These are phyloP conservation scores for Abrus precatorius DNA, from an alignment of 306 rosid species.

Conservation along the genomic window DNA sequence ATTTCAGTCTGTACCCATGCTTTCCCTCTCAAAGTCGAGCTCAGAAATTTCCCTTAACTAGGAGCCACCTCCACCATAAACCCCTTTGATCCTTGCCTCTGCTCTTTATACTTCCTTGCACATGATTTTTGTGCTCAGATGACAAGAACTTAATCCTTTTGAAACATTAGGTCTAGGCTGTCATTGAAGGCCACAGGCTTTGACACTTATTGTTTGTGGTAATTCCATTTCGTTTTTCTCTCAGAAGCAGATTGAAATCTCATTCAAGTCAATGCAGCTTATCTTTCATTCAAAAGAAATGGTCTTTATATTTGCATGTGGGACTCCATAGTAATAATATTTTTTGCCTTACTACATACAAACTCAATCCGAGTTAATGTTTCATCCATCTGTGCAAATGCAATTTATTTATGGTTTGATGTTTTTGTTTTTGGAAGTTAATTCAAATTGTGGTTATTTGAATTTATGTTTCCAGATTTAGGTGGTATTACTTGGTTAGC, in stretches of 20 bases:
- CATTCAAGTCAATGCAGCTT: too few relatives aligned
- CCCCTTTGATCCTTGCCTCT: neutral
- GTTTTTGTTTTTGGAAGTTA: too few relatives aligned
- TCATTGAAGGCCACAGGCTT: neutral
- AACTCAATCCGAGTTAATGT: neutral
- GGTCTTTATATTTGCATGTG: neutral
- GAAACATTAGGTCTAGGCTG: neutral
- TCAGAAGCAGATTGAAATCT: too few relatives aligned
- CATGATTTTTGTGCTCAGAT: neutral
- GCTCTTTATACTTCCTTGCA: neutral
- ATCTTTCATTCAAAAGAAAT: neutral
- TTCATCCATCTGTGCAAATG: neutral
- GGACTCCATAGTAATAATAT: neutral
- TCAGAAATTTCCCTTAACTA: neutral
- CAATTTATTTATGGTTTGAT: neutral
- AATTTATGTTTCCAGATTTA: neutral
- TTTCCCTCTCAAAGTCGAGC: neutral
- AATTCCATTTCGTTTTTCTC: too few relatives aligned
- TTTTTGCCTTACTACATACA: neutral
- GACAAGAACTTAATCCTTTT: neutral
- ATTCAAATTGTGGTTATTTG: neutral
- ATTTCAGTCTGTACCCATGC: neutral
- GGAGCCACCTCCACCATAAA: neutral
- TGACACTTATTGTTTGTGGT: neutral
- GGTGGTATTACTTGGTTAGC: conserved; percentile 4